Base-by-base conservation (phyloP, 140 eudicot genomes). In the Flaveria floridana region DNA sequence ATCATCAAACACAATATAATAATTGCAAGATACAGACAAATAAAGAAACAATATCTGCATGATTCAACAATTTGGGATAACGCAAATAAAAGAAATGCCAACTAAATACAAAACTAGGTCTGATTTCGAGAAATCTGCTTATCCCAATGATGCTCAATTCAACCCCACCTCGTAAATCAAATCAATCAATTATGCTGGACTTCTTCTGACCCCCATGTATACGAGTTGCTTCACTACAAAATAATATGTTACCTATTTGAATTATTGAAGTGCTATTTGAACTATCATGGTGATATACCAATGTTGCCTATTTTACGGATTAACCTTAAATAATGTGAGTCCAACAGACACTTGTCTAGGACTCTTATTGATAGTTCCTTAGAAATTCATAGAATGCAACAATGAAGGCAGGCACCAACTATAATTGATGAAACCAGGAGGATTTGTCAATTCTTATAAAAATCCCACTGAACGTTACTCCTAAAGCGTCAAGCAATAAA, bases 1-100 rank as follows among this genome's bases (percentile, higher is more conserved):
- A 68, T 67, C 61, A 67, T 57, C 69, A 34, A 34, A 72, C 71
- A 77, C 14, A 70, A 51, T 4, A 11, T 42, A 13, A 79, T 76
- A 65, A 56, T 42, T 55, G 26, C 68, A 75, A 70, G 73, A 66
- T 25, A 53, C 28, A 10, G 14, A 63, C 59, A 23, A 56, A 23
- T 42, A 46, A 2, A 11, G 8, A 34, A 14, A 20, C 72, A 46
- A 10, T 15, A 13, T 57, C 23, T 7, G 18, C 52, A 16, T 15
- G n/a, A 42, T 48, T 61, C 48, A 65, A 52, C 21, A 12, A 18
- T 76, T 65, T 76, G 68, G 68, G 59, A 53, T 53, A 53, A 15
- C 6, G 59, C 21, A 53, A 53, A 16, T 53, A 4, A 52, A 53
- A 53, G 59, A n/a, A n/a, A 16, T 53, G n/a, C 14, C 20, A n/a